Conservation (phyloP, 2,329 filamentous ascomycete species). For the Pestalotiopsis sp. region DNA sequence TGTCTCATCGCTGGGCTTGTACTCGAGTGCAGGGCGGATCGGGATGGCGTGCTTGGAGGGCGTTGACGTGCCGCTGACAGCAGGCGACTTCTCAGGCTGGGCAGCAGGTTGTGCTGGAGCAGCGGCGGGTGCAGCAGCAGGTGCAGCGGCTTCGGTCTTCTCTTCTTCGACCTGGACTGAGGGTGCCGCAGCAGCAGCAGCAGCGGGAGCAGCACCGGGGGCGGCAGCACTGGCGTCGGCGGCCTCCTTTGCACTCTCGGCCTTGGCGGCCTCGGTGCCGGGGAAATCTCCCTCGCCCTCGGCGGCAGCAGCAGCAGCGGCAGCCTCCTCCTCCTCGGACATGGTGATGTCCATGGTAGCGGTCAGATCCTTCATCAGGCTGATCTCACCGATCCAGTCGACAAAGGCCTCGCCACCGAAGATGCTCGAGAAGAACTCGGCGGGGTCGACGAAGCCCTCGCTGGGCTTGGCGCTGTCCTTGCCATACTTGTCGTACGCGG, state of each 20-base stretch:
- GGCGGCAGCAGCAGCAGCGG: constrained; percentile 52
- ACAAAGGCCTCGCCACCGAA: constrained; percentile 95
- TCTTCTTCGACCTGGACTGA: constrained; percentile 36
- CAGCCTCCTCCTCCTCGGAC: constrained; percentile 73
- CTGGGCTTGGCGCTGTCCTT: constrained; percentile 92
- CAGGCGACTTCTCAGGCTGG: constrained; percentile 41
- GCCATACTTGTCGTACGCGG: constrained; percentile 94
- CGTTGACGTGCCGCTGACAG: constrained; percentile 40
- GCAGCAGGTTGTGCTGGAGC: constrained; percentile 38
- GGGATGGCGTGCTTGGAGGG: constrained; percentile 59
- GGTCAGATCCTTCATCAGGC: constrained; percentile 96
- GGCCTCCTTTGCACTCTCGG: constrained; percentile 52
- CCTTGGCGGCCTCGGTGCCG: constrained; percentile 58
- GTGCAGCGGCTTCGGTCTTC: constrained; percentile 27
- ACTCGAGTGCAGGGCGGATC: constrained; percentile 84
- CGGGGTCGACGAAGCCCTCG: constrained; percentile 91
- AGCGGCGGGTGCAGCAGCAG: constrained; percentile 26
- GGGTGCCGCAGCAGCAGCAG: constrained; percentile 23
- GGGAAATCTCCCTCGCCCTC: constrained; percentile 56
- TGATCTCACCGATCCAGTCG: constrained; percentile 98
- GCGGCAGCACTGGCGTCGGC: constrained; percentile 28
- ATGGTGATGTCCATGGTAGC: constrained; percentile 98
- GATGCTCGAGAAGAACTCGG: constrained; percentile 98
- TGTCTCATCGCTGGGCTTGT: constrained; percentile 78
- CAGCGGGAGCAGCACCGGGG: constrained; percentile 29